These are phyloP conservation scores for Glycine tomentella DNA, from an alignment of 306 rosid genomes.

Conservation along the genomic window DNA sequence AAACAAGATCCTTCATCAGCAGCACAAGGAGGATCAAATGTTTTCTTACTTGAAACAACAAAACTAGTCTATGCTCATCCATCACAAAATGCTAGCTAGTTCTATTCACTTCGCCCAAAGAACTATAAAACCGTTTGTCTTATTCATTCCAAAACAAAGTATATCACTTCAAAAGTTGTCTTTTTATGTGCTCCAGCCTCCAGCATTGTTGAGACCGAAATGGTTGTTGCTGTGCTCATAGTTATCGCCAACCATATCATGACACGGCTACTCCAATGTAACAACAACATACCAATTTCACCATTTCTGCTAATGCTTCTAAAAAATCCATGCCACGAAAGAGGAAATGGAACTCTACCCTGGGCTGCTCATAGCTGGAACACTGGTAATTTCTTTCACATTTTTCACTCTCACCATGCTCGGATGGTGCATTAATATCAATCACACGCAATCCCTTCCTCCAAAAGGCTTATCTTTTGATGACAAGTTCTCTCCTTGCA, in stretches of 20 bases:
- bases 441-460: constrained; percentile 31
- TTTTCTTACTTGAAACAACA: neutral
- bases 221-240: constrained; percentile 33
- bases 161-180: neutral
- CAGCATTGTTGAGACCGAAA: constrained; percentile 43
- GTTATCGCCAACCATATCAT: constrained; percentile 40
- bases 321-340: neutral
- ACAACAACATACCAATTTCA: neutral
- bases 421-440: constrained; percentile 44
- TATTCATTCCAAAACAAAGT: neutral
- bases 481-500: constrained; percentile 41
- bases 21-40: neutral
- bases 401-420: constrained; percentile 48
- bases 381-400: constrained; percentile 41
- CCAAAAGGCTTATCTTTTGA: constrained; percentile 29
- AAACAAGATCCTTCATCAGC: too few species aligned
- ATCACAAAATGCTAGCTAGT: neutral
- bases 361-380: constrained; percentile 40
- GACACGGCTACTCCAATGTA: constrained; percentile 13
- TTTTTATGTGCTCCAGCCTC: constrained; percentile 30
- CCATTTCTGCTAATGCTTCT: constrained; percentile 3
- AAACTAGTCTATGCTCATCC: neutral
- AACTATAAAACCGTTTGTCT: neutral
- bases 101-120: neutral
- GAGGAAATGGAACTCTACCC: constrained; percentile 29